Base-by-base conservation (phyloP, 2,329 filamentous ascomycete species). In the Clonostachys rosea region DNA sequence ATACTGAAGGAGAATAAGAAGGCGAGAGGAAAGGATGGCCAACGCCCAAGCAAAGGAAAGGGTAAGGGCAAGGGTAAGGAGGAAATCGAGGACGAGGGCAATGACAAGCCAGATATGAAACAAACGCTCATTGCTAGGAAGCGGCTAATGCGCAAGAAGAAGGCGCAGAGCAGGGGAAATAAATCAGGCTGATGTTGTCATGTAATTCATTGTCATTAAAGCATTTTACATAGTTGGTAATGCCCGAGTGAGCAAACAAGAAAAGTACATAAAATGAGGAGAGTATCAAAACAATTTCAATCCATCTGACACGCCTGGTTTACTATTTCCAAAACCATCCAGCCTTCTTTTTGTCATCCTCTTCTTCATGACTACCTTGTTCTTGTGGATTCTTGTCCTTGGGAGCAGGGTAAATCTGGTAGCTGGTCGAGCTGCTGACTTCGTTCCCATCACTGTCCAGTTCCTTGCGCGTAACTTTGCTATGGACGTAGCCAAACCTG, bases 121-220 rank as follows among this genome's bases (percentile, higher is more conserved):
- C 88, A 90, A 59, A 85, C 84, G 59, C 88, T 96, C 59, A 95
- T 96, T 65, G 85, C 83, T 43, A 85, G 89, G 66, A 96, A 95
- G 74, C 78, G 90, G 52, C 81, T 87, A 71, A 79, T 86, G 74
- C 81, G 90, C 49, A 86, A 86, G 66, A 87, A 85, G 69, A 83
- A 82, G 70, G 68, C 70, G 6, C 56, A 63, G 14, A 53, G 58
- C 11, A 66, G 70, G 43, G 59, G 34, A 63, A 59, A 52, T 59
- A 57, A 20, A 17, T 20, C 14, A 30, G 24, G 40, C 16, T 17
- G 3, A 34, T 65, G 53, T 47, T 39, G n/a, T 18, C 30, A 11
- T n/a, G 14, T 13, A 40, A 42, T 33, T 16, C 3, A 42, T 30
- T 33, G 17, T 20, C 40, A 20, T 20, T 41, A 17, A 20, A 41